These are phyloP conservation scores for Akanthomyces lecanii DNA, from an alignment of 2,329 filamentous ascomycete species.

Conservation along the genomic window DNA sequence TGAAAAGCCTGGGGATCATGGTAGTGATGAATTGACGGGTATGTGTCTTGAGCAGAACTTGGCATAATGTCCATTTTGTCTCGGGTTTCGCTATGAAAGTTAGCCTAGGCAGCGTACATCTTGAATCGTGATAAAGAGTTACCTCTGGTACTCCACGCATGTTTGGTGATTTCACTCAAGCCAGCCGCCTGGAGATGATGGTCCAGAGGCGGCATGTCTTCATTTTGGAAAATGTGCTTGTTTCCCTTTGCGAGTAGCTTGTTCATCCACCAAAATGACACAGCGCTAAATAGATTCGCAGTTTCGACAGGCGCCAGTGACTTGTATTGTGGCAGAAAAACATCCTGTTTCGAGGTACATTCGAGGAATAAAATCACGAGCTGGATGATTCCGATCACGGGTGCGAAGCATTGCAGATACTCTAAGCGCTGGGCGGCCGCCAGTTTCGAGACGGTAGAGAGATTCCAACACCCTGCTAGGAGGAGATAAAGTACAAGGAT, in stretches of 20 bases:
- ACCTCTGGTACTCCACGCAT: conserved; percentile 8
- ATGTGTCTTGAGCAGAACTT: conserved; percentile 6
- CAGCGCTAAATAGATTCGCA: not conserved
- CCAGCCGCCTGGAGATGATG: not conserved
- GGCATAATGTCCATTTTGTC: not conserved
- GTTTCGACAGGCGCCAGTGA: conserved; percentile 6
- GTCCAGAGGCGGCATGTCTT: conserved; percentile 12
- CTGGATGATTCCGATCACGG: not conserved
- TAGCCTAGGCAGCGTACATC: not conserved
- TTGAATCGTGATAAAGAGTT: not conserved
- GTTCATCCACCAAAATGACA: conserved; percentile 17
- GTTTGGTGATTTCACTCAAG: not conserved
- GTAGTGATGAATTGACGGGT: conserved; percentile 21
- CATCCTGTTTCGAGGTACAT: not conserved
- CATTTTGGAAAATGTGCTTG: conserved; percentile 5
- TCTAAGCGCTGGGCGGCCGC: not conserved
- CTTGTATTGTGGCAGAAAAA: not conserved
- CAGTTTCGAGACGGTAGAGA: not conserved
- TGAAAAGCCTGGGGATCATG: conserved; percentile 33
- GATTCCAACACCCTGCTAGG: not conserved
- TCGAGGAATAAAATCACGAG: conserved; percentile 3
- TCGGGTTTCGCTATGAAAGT: conserved; percentile 2
- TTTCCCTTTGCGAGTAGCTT: conserved; percentile 2
- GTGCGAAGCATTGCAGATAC: not conserved
- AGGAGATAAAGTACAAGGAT: conserved; percentile 5